Conservation (phyloP, 495 filamentous ascomycete genomes). For the Parmelia sp. region DNA sequence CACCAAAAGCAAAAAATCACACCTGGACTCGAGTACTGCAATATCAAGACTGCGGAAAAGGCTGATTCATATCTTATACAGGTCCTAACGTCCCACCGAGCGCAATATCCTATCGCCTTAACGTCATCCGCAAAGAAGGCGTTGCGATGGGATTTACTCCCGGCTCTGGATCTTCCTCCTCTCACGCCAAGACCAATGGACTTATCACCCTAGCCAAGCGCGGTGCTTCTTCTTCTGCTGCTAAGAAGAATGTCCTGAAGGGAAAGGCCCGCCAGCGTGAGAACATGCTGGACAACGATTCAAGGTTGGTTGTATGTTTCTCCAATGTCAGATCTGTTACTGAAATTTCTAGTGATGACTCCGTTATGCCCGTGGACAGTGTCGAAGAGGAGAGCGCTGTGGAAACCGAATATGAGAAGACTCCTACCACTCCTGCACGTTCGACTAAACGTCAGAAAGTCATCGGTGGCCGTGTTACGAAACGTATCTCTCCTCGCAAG, state of each 20-base stretch:
- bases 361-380: not conserved
- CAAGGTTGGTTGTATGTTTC: not conserved
- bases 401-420: not conserved
- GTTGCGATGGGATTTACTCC: not conserved
- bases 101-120: slow-evolving; percentile 8
- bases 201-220: not conserved
- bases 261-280: not conserved
- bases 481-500: slow-evolving; percentile 16
- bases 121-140: slow-evolving; percentile 8
- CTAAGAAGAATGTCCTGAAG: not conserved
- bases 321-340: not conserved
- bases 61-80: not conserved
- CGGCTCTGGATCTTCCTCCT: not conserved
- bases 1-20: not conserved
- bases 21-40: not conserved
- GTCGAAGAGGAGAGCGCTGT: not conserved
- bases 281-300: not conserved
- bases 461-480: slow-evolving; percentile 5
- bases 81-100: slow-evolving; percentile 8
- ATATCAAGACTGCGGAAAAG: not conserved
- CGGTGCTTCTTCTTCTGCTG: not conserved
- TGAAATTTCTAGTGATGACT: not conserved
- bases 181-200: not conserved
- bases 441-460: slow-evolving; percentile 1
- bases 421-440: not conserved